A percentile compares a stretch with the other conserved stretches of the same genome.
phyloP scores from a whole-genome alignment of 1,139 yeast species.

The Candida frijolesensis region DNA sequence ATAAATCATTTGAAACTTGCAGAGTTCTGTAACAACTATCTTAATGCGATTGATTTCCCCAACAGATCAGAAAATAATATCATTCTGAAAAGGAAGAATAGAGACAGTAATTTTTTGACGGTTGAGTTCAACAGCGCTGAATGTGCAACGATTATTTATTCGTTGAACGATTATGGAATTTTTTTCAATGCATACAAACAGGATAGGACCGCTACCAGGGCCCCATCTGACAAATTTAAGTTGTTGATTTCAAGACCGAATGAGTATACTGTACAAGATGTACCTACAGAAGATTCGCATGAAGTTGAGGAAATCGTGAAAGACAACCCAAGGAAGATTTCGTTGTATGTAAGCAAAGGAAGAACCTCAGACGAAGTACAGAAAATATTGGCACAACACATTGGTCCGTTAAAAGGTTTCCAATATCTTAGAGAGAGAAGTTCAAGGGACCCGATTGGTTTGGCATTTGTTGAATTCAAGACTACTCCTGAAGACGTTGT shows the following conservation, averaged over 20 bases:
- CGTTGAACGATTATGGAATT: constrained; percentile 44
- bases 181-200: constrained; percentile 32
- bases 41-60: constrained; percentile 37
- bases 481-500: constrained; percentile 16
- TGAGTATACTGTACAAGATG: constrained; percentile 56
- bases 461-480: constrained; percentile 42
- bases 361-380: constrained; percentile 30
- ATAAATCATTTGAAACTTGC: constrained; percentile 44
- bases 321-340: constrained; percentile 42
- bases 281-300: constrained; percentile 21
- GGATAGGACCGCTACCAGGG: constrained; percentile 16
- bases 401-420: constrained; percentile 28
- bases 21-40: constrained; percentile 43
- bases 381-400: constrained; percentile 23
- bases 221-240: constrained; percentile 13
- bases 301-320: constrained; percentile 23
- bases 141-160: constrained; percentile 61
- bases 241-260: constrained; percentile 50
- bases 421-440: constrained; percentile 40
- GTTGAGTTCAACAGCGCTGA: constrained; percentile 55
- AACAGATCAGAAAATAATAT: constrained; percentile 33
- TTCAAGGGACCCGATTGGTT: constrained; percentile 39
- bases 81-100: constrained; percentile 34
- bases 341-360: constrained; percentile 28
- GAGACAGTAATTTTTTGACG: constrained; percentile 41